Percentiles rank a stretch among this genome's conserved stretches.
phyloP scores from a whole-genome alignment of 257 asterid species.

The Solanum stenotomum region DNA sequence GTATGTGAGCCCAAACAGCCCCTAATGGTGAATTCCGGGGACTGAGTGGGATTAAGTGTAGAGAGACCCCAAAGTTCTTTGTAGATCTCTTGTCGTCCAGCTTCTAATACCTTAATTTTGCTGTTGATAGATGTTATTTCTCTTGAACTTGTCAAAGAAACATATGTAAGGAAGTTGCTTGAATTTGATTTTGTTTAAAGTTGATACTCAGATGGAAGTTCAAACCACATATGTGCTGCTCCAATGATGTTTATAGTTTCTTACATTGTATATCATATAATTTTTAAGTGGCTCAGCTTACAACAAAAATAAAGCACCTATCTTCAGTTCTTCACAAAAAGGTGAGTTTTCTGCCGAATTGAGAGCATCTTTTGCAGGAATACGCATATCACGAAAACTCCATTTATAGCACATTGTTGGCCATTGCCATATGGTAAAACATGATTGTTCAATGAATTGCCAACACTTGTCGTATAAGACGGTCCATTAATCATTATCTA shows the following conservation, averaged over 20 bases:
- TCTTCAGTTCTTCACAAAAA: constrained; percentile 52
- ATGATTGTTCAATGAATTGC: no score
- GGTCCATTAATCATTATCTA: no score
- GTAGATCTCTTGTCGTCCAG: not conserved
- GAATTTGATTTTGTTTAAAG: not conserved
- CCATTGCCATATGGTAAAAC: no score
- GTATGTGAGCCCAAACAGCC: no score
- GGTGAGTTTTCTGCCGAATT: constrained; percentile 25
- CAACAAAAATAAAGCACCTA: constrained; percentile 76
- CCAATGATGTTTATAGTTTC: not conserved
- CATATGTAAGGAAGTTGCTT: not conserved
- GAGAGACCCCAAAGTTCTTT: not conserved
- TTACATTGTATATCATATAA: no score
- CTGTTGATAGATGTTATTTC: not conserved
- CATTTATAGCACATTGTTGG: not conserved
- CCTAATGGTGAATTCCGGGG: not conserved
- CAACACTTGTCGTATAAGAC: no score
- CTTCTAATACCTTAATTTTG: not conserved
- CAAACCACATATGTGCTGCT: not conserved
- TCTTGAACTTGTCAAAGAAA: not conserved
- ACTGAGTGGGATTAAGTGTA: not conserved
- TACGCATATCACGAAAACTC: not conserved
- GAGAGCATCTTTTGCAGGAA: not conserved
- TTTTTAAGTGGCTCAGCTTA: constrained; percentile 83
- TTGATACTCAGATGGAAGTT: not conserved